These are phyloP conservation scores for Aspergillus sp. DNA, from an alignment of 2,329 filamentous ascomycete genomes.

Conservation along the genomic window DNA sequence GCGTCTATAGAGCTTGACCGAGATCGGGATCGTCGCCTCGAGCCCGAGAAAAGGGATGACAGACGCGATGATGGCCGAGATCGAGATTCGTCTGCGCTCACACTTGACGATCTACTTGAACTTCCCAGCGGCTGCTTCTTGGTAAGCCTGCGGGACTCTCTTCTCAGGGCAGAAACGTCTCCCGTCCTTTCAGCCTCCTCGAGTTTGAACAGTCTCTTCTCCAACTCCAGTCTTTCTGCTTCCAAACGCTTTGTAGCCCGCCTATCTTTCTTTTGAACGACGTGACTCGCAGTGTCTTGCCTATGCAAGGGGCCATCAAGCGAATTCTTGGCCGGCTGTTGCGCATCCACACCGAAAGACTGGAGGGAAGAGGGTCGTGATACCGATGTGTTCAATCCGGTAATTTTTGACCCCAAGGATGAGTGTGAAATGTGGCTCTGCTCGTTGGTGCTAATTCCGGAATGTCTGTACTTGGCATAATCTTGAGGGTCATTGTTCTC, in stretches of 20 bases:
- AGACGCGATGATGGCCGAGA: conserved; percentile 30
- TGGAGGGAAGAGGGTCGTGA: conserved; percentile 10
- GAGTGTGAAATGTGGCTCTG: conserved; percentile 1
- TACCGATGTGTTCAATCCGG: conserved; percentile 1
- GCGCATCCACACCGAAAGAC: not conserved
- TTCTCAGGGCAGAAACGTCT: conserved; percentile 22
- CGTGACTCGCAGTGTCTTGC: conserved; percentile 27
- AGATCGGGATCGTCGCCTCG: conserved; percentile 34
- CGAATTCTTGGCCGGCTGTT: conserved; percentile 13
- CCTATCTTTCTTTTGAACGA: conserved; percentile 31
- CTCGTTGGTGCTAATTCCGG: conserved; percentile 1
- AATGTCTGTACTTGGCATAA: not conserved
- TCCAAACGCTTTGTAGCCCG: conserved; percentile 38
- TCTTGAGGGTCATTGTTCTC: not conserved
- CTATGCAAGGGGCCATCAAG: conserved; percentile 14
- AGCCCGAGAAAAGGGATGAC: conserved; percentile 34
- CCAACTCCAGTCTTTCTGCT: conserved; percentile 37
- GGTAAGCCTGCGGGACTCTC: conserved; percentile 36
- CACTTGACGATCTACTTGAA: conserved; percentile 37
- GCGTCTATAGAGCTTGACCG: conserved; percentile 32
- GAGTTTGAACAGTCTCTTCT: conserved; percentile 28
- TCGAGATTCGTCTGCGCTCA: conserved; percentile 31
- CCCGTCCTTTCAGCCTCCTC: conserved; percentile 30
- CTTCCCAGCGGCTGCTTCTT: conserved; percentile 40
- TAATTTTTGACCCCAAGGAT: conserved; percentile 3